Evolutionary conservation across 352 stramenopile species (phyloP).

Genomic region (Pythium grandisporangium): DNA sequence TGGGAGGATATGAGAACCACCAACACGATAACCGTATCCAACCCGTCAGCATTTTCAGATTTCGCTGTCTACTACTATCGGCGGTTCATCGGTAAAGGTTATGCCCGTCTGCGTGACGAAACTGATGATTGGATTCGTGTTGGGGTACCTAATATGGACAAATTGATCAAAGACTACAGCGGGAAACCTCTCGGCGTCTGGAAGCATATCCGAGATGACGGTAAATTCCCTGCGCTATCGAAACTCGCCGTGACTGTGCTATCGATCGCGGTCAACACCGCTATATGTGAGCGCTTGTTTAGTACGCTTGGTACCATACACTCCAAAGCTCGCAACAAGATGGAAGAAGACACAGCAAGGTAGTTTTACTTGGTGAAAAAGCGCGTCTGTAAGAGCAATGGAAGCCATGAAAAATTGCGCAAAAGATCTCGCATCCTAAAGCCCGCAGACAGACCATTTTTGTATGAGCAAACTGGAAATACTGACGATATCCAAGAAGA

Average conservation of each 20-base stretch:
- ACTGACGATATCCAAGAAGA: too few relatives aligned
- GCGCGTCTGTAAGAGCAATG: too few relatives aligned
- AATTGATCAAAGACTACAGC: neutral
- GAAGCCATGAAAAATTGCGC: too few relatives aligned
- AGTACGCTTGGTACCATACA: slow-evolving; percentile 13
- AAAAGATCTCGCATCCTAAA: too few relatives aligned
- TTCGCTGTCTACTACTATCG: slow-evolving; percentile 4
- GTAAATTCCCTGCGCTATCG: neutral
- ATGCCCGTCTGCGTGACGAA: neutral
- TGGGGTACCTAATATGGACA: neutral
- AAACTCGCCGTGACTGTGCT: slow-evolving; percentile 7
- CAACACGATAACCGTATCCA: neutral
- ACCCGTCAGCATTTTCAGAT: neutral
- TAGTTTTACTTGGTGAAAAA: too few relatives aligned
- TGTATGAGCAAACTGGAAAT: too few relatives aligned
- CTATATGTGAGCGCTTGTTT: slow-evolving; percentile 17
- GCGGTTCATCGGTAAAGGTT: neutral
- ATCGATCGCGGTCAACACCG: slow-evolving; percentile 16
- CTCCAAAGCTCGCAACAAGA: neutral
- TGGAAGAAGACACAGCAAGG: neutral
- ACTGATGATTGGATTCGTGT: neutral
- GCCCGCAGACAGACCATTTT: too few relatives aligned
- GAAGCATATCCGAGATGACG: neutral
- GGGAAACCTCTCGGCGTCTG: too few relatives aligned
- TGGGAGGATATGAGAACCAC: neutral